These are phyloP conservation scores for Carpinus fangiana DNA, from an alignment of 306 rosid genomes.

Conservation along the genomic window DNA sequence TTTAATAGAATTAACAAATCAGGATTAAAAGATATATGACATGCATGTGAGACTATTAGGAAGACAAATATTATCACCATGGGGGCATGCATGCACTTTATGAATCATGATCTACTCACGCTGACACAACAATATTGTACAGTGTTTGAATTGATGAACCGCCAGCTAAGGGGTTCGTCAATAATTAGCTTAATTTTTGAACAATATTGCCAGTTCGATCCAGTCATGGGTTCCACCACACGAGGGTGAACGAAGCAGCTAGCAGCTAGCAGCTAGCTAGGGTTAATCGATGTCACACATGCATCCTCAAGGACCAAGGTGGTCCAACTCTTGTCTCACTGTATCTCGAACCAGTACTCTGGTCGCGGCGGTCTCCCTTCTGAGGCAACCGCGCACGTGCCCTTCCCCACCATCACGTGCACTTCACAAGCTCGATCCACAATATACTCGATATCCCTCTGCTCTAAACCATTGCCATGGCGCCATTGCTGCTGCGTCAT, in stretches of 20 bases:
- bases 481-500: conserved; percentile 23
- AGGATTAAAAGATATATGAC: too few relatives aligned
- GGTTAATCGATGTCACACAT: too few relatives aligned
- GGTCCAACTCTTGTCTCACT: background rate
- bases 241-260: conserved; percentile 17
- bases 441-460: background rate
- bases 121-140: background rate
- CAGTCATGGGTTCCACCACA: conserved; percentile 29
- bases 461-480: conserved; percentile 11
- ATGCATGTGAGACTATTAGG: too few relatives aligned
- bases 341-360: background rate
- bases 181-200: conserved; percentile 24
- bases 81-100: too few relatives aligned
- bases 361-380: conserved; percentile 27
- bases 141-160: conserved; percentile 18
- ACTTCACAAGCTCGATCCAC: conserved; percentile 11
- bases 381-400: conserved; percentile 18
- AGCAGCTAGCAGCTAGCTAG: too few relatives aligned
- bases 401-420: conserved; percentile 43
- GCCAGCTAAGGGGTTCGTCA: conserved; percentile 26
- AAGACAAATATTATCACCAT: too few relatives aligned
- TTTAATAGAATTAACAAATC: too few relatives aligned
- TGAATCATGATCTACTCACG: background rate
- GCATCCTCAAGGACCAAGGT: too few relatives aligned
- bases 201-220: conserved; percentile 27